Conservation (phyloP, 148 eudicot genomes). For the Vaccinium macrocarpon region DNA sequence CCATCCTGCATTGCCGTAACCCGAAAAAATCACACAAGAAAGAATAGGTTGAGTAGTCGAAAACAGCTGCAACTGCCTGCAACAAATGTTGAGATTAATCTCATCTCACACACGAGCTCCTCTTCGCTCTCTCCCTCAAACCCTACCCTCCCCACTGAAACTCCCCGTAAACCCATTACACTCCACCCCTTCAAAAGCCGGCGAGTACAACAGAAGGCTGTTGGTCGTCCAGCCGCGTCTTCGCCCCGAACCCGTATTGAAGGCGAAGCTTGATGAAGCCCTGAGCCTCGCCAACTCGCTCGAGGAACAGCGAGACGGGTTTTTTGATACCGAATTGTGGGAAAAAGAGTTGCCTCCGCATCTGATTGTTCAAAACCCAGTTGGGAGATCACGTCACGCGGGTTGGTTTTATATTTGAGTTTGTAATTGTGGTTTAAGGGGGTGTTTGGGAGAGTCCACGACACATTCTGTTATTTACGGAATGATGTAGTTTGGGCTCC, state of each 20-base stretch:
- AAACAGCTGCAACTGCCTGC: no score
- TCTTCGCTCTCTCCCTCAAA: constrained; percentile 15
- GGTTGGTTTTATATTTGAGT: constrained; percentile 33
- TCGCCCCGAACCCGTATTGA: constrained; percentile 43
- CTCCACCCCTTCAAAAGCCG: constrained; percentile 12
- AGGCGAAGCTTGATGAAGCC: constrained; percentile 78
- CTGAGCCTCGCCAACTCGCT: constrained; percentile 86
- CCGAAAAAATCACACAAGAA: no score
- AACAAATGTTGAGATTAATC: constrained; percentile 25
- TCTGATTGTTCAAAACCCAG: constrained; percentile 82
- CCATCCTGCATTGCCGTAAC: no score
- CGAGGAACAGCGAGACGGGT: constrained; percentile 73
- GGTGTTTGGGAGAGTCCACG: no score
- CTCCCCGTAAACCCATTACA: constrained; percentile 18
- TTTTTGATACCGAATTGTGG: constrained; percentile 51
- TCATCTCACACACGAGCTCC: constrained; percentile 12
- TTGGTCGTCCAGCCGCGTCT: constrained; percentile 83
- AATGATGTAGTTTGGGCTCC: not conserved
- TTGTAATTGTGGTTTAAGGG: not conserved
- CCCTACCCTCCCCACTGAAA: constrained; percentile 18
- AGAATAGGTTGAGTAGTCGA: no score
- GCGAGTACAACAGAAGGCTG: constrained; percentile 34
- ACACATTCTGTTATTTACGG: not conserved
- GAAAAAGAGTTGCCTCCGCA: constrained; percentile 59
- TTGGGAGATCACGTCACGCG: constrained; percentile 48